Conservation (phyloP, 2,329 filamentous ascomycete genomes). For the Botrytis squamosa region DNA sequence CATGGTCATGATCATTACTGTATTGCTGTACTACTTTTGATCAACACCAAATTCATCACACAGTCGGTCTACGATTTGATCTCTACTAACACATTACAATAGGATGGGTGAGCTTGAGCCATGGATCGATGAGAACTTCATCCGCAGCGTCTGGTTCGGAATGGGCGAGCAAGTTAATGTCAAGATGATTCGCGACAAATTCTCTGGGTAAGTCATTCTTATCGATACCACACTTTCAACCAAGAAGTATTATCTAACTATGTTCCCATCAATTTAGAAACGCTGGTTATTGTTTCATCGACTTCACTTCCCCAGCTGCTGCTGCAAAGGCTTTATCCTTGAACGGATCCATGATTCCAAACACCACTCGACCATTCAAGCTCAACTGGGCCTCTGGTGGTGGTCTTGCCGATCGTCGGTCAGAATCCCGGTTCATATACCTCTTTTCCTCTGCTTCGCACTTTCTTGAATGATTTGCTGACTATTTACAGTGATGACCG, state of each 20-base stretch:
- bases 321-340: slow-evolving; percentile 88
- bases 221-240: not conserved
- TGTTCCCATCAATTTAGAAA: slow-evolving; percentile 57
- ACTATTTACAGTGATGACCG: slow-evolving; percentile 75
- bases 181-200: slow-evolving; percentile 99
- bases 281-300: slow-evolving; percentile 97
- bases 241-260: not conserved
- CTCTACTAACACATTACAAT: slow-evolving; percentile 19
- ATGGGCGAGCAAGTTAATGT: slow-evolving; percentile 95
- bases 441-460: slow-evolving; percentile 24
- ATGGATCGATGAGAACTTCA: slow-evolving; percentile 99
- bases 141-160: slow-evolving; percentile 87
- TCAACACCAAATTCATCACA: not conserved
- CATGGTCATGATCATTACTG: not conserved
- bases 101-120: slow-evolving; percentile 99
- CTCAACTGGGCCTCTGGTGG: slow-evolving; percentile 99
- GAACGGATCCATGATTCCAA: slow-evolving; percentile 87
- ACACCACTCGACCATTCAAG: slow-evolving; percentile 94
- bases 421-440: slow-evolving; percentile 43
- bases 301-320: slow-evolving; percentile 79
- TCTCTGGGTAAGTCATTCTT: slow-evolving; percentile 74
- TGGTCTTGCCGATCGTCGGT: slow-evolving; percentile 90
- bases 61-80: not conserved
- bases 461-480: slow-evolving; percentile 21
- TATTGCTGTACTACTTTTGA: not conserved